A percentile compares a stretch with the other conserved stretches of the same genome.
Evolutionary conservation across 2,329 filamentous ascomycete species (phyloP).

Genomic region (Emergomyces pasteurianus): DNA sequence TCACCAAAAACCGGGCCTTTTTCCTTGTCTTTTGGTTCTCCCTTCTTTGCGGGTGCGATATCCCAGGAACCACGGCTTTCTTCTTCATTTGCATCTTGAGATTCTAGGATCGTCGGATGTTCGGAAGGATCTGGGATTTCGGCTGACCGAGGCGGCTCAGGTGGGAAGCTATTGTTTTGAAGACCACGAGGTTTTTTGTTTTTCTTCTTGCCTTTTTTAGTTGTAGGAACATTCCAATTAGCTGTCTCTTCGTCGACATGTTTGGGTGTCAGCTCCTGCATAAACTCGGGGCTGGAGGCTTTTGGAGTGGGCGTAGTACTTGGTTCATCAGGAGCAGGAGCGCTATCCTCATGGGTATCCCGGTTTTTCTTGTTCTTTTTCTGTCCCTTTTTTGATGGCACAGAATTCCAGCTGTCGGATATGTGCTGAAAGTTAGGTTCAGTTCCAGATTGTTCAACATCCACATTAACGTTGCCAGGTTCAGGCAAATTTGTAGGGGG

Average conservation of each 20-base stretch:
- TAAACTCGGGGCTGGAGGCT: neutral
- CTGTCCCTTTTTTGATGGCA: neutral
- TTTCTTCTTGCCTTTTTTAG: conserved; percentile 7
- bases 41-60: neutral
- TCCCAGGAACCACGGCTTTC: neutral
- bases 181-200: conserved; percentile 10
- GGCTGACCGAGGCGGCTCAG: neutral
- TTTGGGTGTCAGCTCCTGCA: neutral
- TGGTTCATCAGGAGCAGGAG: neutral
- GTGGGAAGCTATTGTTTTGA: neutral
- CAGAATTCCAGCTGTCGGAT: neutral
- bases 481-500: neutral
- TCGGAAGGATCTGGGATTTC: neutral
- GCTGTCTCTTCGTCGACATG: neutral
- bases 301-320: neutral
- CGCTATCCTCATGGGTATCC: neutral
- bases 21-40: neutral
- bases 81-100: neutral
- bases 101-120: neutral
- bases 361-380: neutral
- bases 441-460: neutral
- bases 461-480: neutral
- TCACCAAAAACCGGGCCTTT: neutral
- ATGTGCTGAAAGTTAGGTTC: neutral
- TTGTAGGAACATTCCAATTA: neutral